Evolutionary conservation across 129 eudicot genomes (phyloP).

Genomic region (Silybum marianum): DNA sequence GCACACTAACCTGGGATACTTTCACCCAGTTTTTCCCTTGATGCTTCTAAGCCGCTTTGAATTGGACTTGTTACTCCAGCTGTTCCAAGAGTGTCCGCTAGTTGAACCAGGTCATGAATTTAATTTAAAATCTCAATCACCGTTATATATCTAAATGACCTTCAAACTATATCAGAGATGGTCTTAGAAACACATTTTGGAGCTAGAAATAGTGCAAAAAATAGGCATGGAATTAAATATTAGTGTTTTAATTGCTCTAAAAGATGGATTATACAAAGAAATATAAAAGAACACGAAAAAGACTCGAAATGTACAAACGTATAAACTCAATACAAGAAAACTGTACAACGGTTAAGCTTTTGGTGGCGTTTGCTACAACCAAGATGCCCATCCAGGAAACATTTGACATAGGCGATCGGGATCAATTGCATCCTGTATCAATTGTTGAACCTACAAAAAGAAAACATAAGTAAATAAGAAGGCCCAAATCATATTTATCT

Average conservation of each 20-base stretch:
- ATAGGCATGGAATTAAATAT: no score
- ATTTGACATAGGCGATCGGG: slow-evolving; percentile 83
- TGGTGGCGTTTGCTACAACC: slow-evolving; percentile 47
- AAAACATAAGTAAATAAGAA: not conserved
- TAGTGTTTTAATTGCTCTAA: not conserved
- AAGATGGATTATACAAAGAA: slow-evolving; percentile 10
- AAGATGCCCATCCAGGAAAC: slow-evolving; percentile 98
- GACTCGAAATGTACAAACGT: slow-evolving; percentile 11
- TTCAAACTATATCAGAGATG: no score
- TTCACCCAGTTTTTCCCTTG: no score
- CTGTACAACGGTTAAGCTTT: slow-evolving; percentile 6
- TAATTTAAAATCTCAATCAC: no score
- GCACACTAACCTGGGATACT: no score
- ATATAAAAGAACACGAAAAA: not conserved
- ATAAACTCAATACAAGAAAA: slow-evolving; percentile 13
- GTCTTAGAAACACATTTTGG: no score
- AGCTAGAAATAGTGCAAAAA: no score
- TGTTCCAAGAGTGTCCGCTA: no score
- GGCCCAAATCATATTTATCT: not conserved
- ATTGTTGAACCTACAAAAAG: slow-evolving; percentile 77
- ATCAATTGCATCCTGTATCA: slow-evolving; percentile 90
- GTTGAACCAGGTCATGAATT: no score
- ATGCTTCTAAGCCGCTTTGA: no score
- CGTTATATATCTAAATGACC: no score
- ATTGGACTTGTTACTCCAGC: no score